Percentiles rank a stretch among this genome's conserved stretches.
These are phyloP conservation scores for Fusarium compactum DNA, from an alignment of 2,329 filamentous ascomycete genomes.

Conservation along the genomic window DNA sequence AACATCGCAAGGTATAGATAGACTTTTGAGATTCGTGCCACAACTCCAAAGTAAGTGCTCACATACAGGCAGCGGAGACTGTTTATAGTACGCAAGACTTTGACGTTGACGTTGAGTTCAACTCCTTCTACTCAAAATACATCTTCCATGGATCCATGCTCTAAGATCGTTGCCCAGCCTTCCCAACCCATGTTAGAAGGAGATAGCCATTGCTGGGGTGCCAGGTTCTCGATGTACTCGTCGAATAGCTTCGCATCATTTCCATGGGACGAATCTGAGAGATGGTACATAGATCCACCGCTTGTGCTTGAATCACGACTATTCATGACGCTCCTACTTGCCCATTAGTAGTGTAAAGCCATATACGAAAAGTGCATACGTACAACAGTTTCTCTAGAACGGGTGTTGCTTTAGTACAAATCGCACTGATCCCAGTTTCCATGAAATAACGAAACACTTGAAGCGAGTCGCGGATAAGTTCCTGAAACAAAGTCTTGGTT, in stretches of 20 bases:
- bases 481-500: neutral
- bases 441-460: neutral
- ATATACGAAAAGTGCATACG: neutral
- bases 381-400: neutral
- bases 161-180: slow-evolving; percentile 20
- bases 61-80: neutral
- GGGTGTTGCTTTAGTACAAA: neutral
- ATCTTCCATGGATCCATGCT: neutral
- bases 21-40: neutral
- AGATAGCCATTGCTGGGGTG: slow-evolving; percentile 29
- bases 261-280: neutral
- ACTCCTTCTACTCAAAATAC: neutral
- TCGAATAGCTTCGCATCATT: neutral
- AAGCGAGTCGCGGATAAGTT: neutral
- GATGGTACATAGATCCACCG: neutral
- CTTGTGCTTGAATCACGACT: neutral
- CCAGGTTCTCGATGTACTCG: slow-evolving; percentile 9
- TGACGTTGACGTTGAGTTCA: neutral
- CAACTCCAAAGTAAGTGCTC: neutral
- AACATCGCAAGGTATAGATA: neutral
- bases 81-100: neutral
- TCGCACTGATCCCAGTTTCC: neutral
- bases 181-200: slow-evolving; percentile 25
- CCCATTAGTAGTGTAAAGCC: neutral
- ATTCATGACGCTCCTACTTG: neutral